Evolutionary conservation across 768 basidiomycete genomes (phyloP).

Genomic region (Erythrobasidium yunnanense): DNA sequence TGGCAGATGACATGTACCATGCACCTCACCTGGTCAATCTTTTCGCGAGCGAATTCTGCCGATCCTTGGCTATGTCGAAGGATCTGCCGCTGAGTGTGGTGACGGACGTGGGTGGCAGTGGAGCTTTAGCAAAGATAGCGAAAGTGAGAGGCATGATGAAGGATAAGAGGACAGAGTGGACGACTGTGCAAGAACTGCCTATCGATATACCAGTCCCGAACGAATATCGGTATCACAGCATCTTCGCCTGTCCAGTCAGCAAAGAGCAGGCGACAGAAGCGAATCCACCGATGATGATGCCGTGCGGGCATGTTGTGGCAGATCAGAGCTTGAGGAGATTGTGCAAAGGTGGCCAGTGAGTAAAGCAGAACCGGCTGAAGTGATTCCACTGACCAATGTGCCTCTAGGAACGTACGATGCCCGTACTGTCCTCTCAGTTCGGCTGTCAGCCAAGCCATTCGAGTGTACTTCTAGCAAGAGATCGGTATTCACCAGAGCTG

Average conservation of each 20-base stretch:
- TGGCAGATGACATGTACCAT: slow-evolving; percentile 17
- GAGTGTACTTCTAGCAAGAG: slow-evolving; percentile 41
- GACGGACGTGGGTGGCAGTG: slow-evolving; percentile 83
- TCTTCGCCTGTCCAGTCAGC: slow-evolving; percentile 94
- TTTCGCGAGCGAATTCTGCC: slow-evolving; percentile 82
- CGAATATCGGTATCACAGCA: slow-evolving; percentile 85
- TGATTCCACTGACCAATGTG: not conserved
- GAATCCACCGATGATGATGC: slow-evolving; percentile 97
- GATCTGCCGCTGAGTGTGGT: slow-evolving; percentile 79
- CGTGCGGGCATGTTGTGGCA: slow-evolving; percentile 87
- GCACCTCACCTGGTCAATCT: slow-evolving; percentile 52
- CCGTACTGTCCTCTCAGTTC: slow-evolving; percentile 82
- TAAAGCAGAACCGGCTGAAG: slow-evolving; percentile 35
- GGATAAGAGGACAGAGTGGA: slow-evolving; percentile 86
- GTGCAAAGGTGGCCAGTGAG: slow-evolving; percentile 72
- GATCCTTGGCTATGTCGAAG: slow-evolving; percentile 72
- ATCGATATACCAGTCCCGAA: slow-evolving; percentile 78
- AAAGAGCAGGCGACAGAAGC: slow-evolving; percentile 87
- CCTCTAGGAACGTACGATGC: slow-evolving; percentile 73
- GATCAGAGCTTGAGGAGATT: slow-evolving; percentile 82
- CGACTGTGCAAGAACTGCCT: slow-evolving; percentile 74
- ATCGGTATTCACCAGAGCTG: slow-evolving; percentile 3
- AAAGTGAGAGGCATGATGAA: slow-evolving; percentile 89
- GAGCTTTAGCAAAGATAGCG: slow-evolving; percentile 80
- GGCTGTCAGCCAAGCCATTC: slow-evolving; percentile 39